Evolutionary conservation across 192 early-diverging fungal species (phyloP).

Genomic region (Coemansia sp.): DNA sequence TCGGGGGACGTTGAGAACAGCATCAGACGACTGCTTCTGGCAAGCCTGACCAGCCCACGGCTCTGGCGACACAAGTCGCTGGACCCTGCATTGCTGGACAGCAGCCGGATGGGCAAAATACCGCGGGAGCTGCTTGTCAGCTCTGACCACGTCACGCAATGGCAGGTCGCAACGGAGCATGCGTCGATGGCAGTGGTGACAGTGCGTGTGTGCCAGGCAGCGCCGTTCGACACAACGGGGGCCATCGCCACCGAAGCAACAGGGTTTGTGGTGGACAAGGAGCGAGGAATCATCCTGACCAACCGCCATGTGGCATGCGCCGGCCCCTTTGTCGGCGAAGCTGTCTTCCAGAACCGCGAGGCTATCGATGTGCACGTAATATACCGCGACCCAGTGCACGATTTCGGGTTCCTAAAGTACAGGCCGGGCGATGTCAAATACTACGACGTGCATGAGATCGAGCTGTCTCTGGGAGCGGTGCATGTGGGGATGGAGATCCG

Average conservation of each 20-base stretch:
- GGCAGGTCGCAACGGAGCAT: conserved; percentile 69
- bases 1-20: conserved; percentile 4
- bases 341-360: conserved; percentile 68
- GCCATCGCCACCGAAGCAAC: conserved; percentile 58
- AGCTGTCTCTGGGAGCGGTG: conserved; percentile 60
- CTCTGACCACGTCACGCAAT: conserved; percentile 56
- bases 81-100: conserved; percentile 1
- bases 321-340: conserved; percentile 67
- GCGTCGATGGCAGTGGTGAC: conserved; percentile 73
- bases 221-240: conserved; percentile 8
- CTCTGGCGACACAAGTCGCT: conserved; percentile 12
- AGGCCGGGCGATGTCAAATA: conserved; percentile 64
- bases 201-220: conserved; percentile 58
- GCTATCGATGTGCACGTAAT: conserved; percentile 66
- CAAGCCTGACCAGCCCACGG: background rate
- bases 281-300: conserved; percentile 69
- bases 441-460: conserved; percentile 64
- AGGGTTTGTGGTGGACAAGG: conserved; percentile 72
- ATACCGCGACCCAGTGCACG: conserved; percentile 77
- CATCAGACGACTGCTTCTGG: conserved; percentile 5
- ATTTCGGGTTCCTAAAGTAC: conserved; percentile 77
- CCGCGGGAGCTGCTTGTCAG: background rate
- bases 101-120: background rate
- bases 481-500: conserved; percentile 71
- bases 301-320: conserved; percentile 75